Conservation (phyloP, 2,329 filamentous ascomycete species). For the Paraconiothyrium sp. region DNA sequence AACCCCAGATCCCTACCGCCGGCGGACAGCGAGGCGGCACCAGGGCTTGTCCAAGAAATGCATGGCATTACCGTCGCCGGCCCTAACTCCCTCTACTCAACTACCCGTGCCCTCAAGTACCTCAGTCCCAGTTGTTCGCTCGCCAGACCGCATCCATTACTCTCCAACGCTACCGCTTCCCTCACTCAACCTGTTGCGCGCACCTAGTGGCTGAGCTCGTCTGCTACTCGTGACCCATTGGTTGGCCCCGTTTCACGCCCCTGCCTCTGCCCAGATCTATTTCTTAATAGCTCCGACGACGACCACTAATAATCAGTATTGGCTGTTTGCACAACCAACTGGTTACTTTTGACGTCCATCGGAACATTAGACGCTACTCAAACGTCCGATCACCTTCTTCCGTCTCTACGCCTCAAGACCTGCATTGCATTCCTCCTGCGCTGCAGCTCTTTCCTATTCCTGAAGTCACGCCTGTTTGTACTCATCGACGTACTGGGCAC, state of each 20-base stretch:
- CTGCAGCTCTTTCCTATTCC: slow-evolving; percentile 29
- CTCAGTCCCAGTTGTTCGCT: slow-evolving; percentile 46
- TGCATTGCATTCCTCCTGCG: slow-evolving; percentile 30
- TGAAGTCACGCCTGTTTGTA: slow-evolving; percentile 16
- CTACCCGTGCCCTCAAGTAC: slow-evolving; percentile 42
- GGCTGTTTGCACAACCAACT: slow-evolving; percentile 43
- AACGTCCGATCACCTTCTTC: slow-evolving; percentile 36
- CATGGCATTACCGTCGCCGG: slow-evolving; percentile 42
- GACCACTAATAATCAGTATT: slow-evolving; percentile 49
- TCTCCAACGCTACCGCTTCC: slow-evolving; percentile 37
- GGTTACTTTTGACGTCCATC: slow-evolving; percentile 43
- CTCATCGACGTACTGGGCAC: slow-evolving; percentile 23
- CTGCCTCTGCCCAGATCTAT: slow-evolving; percentile 45
- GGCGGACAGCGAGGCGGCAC: slow-evolving; percentile 26
- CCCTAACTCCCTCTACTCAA: slow-evolving; percentile 43
- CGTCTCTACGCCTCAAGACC: slow-evolving; percentile 33
- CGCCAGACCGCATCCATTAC: slow-evolving; percentile 42
- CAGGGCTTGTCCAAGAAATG: slow-evolving; percentile 37
- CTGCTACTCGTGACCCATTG: slow-evolving; percentile 46
- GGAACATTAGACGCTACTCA: slow-evolving; percentile 45
- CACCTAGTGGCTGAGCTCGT: slow-evolving; percentile 49
- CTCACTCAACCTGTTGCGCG: slow-evolving; percentile 36
- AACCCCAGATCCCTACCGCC: slow-evolving; percentile 47
- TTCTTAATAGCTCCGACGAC: slow-evolving; percentile 48
- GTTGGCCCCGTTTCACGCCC: slow-evolving; percentile 51